phyloP scores from a whole-genome alignment of 2,329 filamentous ascomycete species.

The Leptographium flavum region DNA sequence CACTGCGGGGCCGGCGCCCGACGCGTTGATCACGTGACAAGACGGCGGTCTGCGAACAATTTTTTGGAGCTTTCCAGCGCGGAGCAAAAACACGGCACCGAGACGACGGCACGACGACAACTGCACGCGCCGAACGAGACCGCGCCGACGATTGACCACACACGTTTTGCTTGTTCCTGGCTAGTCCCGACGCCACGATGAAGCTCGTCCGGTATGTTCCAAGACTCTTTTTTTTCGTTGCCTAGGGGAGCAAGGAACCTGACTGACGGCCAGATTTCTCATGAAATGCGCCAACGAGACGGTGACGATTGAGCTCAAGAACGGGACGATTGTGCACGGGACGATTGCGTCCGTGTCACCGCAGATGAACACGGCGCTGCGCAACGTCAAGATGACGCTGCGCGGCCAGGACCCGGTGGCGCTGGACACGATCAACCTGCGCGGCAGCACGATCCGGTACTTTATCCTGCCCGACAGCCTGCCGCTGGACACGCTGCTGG shows the following conservation, averaged over 20 bases:
- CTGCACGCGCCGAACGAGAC: too few species aligned
- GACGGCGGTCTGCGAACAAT: too few species aligned
- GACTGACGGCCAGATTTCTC: conserved; percentile 56
- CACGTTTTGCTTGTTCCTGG: not conserved
- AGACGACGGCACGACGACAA: too few species aligned
- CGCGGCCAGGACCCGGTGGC: conserved; percentile 76
- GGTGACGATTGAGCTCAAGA: conserved; percentile 96
- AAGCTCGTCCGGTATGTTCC: conserved; percentile 83
- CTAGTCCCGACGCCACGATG: conserved; percentile 43
- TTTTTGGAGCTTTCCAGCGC: too few species aligned
- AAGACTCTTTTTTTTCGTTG: not conserved
- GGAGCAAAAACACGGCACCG: too few species aligned
- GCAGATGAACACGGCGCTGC: conserved; percentile 95
- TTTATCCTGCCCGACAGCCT: conserved; percentile 93
- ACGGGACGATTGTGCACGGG: conserved; percentile 93
- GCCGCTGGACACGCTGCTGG: conserved; percentile 84
- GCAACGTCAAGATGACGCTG: conserved; percentile 91
- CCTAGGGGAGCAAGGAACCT: too few species aligned
- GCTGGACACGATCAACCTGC: conserved; percentile 92
- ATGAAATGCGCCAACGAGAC: conserved; percentile 99
- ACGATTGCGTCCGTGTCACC: conserved; percentile 94
- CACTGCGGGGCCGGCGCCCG: too few species aligned
- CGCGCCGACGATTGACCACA: too few species aligned
- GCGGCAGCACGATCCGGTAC: conserved; percentile 91
- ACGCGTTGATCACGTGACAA: not conserved